phyloP scores from a whole-genome alignment of 139 green algal species.

The Nannochloris sp. region DNA sequence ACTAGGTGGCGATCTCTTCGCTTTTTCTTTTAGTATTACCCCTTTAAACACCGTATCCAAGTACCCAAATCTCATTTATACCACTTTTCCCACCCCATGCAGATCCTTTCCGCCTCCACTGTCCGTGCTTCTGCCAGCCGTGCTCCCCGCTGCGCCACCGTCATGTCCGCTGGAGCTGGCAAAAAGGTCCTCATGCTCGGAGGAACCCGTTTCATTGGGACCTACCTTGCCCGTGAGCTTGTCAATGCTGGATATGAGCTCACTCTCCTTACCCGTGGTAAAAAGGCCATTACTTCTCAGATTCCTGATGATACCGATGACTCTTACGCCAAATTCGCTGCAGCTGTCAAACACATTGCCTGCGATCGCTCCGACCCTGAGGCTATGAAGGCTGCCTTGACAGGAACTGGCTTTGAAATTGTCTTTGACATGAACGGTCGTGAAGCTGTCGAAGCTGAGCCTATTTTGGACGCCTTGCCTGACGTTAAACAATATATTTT shows the following conservation, averaged over 20 bases:
- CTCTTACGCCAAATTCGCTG: conserved; percentile 61
- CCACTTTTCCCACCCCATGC: background rate
- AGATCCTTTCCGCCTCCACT: background rate
- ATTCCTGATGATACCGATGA: conserved; percentile 86
- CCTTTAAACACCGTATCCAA: no score
- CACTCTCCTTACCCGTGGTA: conserved; percentile 90
- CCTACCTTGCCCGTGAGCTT: conserved; percentile 88
- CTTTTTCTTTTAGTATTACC: no score
- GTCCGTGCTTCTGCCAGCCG: background rate
- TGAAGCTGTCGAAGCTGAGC: conserved; percentile 69
- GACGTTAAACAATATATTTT: conserved; percentile 84
- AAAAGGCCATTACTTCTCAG: conserved; percentile 73
- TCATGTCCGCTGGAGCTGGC: conserved; percentile 14
- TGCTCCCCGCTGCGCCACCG: background rate
- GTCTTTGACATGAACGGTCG: conserved; percentile 98
- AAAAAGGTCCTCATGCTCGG: conserved; percentile 90
- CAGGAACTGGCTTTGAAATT: conserved; percentile 74
- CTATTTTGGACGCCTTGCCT: conserved; percentile 65
- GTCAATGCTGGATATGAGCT: conserved; percentile 85
- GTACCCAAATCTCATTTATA: background rate
- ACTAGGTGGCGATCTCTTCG: no score
- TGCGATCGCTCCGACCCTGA: conserved; percentile 72
- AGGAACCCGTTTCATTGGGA: conserved; percentile 94
- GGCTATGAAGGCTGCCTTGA: conserved; percentile 59
- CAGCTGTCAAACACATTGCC: conserved; percentile 81